Conservation (phyloP, 2,329 filamentous ascomycete species). For the Volutella citrinella region DNA sequence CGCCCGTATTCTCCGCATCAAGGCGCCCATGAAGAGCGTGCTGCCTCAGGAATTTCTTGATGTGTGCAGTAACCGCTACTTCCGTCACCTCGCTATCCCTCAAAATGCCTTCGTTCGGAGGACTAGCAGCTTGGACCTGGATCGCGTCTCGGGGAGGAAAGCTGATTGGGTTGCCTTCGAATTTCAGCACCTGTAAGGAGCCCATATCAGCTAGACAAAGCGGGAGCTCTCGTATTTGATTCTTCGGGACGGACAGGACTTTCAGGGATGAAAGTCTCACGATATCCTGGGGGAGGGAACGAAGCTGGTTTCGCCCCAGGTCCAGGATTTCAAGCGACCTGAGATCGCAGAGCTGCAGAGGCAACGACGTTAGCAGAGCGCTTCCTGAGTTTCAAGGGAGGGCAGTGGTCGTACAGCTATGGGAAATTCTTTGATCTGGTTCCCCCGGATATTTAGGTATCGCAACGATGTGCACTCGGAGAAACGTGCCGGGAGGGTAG, state of each 20-base stretch:
- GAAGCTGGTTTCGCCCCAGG: slow-evolving; percentile 83
- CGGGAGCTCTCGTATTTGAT: slow-evolving; percentile 81
- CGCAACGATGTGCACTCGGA: slow-evolving; percentile 74
- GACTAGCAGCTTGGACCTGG: slow-evolving; percentile 54
- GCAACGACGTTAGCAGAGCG: slow-evolving; percentile 19
- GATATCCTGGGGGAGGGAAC: slow-evolving; percentile 73
- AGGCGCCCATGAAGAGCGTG: slow-evolving; percentile 49
- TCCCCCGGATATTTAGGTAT: slow-evolving; percentile 78
- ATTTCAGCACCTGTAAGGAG: slow-evolving; percentile 83
- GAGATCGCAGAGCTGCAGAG: slow-evolving; percentile 75
- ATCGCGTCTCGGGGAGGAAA: slow-evolving; percentile 73
- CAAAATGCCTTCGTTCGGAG: slow-evolving; percentile 51
- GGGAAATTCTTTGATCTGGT: slow-evolving; percentile 64
- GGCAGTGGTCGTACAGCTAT: slow-evolving; percentile 43
- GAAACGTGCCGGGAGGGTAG: slow-evolving; percentile 67
- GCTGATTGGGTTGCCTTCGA: slow-evolving; percentile 81
- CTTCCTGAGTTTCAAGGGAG: slow-evolving; percentile 9
- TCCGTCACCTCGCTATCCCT: slow-evolving; percentile 63
- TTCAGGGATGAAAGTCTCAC: slow-evolving; percentile 80
- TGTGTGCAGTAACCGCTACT: slow-evolving; percentile 56
- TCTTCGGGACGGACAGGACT: slow-evolving; percentile 83
- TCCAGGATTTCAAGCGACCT: slow-evolving; percentile 89
- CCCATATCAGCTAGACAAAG: slow-evolving; percentile 84
- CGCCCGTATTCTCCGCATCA: slow-evolving; percentile 54
- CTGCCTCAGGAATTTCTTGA: slow-evolving; percentile 59